Conservation (phyloP, 2,329 filamentous ascomycete genomes). For the Fusarium sacchari region DNA sequence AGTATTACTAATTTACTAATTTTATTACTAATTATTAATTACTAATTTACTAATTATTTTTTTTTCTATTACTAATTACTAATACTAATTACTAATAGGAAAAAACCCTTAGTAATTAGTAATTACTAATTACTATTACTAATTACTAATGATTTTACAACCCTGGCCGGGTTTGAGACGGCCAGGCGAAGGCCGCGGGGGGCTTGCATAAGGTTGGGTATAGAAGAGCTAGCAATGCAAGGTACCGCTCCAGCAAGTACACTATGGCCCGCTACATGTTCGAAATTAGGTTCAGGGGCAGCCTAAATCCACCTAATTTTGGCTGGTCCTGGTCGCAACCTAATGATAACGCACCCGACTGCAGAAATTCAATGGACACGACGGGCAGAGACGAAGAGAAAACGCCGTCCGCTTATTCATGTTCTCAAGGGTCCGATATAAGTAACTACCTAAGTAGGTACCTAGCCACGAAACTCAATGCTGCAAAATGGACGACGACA, state of each 20-base stretch:
- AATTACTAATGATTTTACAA: no score
- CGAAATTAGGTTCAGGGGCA: conserved; percentile 32
- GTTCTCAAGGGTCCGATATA: conserved; percentile 13
- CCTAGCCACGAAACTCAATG: background rate
- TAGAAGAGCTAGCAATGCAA: conserved; percentile 26
- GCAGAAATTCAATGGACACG: conserved; percentile 9
- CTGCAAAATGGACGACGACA: conserved; percentile 7
- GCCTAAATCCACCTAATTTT: background rate
- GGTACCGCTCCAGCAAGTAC: conserved; percentile 24
- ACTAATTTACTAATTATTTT: no score
- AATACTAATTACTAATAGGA: no score
- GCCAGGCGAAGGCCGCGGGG: conserved; percentile 22
- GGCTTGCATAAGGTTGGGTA: conserved; percentile 25
- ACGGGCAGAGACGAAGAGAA: background rate
- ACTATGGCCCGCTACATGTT: conserved; percentile 25
- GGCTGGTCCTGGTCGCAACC: conserved; percentile 7
- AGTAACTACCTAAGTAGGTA: background rate
- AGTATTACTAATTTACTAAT: no score
- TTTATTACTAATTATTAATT: no score
- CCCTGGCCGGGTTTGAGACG: conserved; percentile 35
- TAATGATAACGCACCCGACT: conserved; percentile 5
- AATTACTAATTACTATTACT: no score
- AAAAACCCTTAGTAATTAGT: no score
- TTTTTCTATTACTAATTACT: no score
- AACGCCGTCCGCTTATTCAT: conserved; percentile 22